Percentiles rank a stretch among this genome's conserved stretches.
phyloP scores from a whole-genome alignment of 371 early-diverging fungal species.

The Rhizoclosmatium hyalinum region DNA sequence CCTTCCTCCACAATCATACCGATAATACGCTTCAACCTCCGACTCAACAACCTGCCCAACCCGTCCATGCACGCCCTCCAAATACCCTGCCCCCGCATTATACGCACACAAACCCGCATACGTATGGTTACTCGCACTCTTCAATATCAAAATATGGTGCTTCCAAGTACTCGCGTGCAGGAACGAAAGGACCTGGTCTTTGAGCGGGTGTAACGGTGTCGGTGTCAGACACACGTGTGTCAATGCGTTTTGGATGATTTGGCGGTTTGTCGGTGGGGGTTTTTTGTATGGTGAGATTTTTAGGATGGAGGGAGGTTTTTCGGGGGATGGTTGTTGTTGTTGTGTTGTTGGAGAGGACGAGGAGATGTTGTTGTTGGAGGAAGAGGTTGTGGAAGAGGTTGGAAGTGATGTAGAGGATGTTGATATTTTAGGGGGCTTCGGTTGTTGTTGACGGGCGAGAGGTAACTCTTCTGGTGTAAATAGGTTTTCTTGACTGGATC shows the following conservation, averaged over 20 bases:
- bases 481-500: too few relatives aligned
- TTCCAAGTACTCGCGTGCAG: conserved; percentile 28
- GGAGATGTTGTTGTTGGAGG: too few relatives aligned
- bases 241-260: conserved; percentile 53
- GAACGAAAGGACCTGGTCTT: conserved; percentile 52
- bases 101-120: conserved; percentile 52
- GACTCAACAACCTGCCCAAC: conserved; percentile 15
- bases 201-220: conserved; percentile 40
- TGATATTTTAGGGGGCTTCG: too few relatives aligned
- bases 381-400: too few relatives aligned
- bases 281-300: conserved; percentile 8
- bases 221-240: conserved; percentile 55
- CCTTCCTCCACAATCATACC: conserved; percentile 53
- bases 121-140: conserved; percentile 40
- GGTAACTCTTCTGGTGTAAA: too few relatives aligned
- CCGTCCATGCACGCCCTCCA: conserved; percentile 34
- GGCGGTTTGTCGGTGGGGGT: conserved; percentile 36
- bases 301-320: neutral
- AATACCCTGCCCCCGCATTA: conserved; percentile 37
- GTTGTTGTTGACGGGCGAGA: too few relatives aligned
- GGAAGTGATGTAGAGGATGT: too few relatives aligned
- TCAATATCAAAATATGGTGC: conserved; percentile 53
- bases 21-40: conserved; percentile 47
- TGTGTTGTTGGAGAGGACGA: neutral
- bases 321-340: neutral